A percentile compares a stretch with the other conserved stretches of the same genome.
Evolutionary conservation across 2,329 filamentous ascomycete genomes (phyloP).

Genomic region (Aaosphaeria pasadenensis): DNA sequence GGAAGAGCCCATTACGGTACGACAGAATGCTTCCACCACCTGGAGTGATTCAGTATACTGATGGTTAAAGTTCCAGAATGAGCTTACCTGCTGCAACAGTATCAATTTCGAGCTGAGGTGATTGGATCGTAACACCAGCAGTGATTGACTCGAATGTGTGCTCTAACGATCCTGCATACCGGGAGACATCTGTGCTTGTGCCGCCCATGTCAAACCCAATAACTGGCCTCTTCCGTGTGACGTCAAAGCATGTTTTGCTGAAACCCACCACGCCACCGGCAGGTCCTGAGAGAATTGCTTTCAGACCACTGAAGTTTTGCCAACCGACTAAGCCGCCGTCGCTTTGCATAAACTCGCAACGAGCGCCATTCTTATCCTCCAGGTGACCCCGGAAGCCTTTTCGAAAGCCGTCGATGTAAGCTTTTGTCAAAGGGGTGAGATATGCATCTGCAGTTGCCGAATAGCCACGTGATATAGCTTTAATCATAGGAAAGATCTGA

Average conservation of each 20-base stretch:
- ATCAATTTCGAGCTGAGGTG: neutral
- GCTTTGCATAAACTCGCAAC: neutral
- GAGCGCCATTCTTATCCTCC: neutral
- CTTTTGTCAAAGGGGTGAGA: neutral
- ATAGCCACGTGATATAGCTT: neutral
- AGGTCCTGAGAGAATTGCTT: neutral
- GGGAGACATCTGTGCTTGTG: neutral
- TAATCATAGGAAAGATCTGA: constrained; percentile 2
- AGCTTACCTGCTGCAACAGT: neutral
- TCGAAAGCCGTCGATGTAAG: neutral
- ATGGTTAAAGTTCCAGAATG: too few relatives aligned
- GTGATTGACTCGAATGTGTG: neutral
- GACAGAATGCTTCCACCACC: neutral
- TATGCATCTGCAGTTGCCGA: neutral
- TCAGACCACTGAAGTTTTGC: neutral
- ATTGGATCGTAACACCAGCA: neutral
- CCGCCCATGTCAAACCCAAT: neutral
- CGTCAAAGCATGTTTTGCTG: neutral
- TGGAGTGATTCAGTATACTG: too few relatives aligned
- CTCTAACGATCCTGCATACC: neutral
- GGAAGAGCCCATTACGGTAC: neutral
- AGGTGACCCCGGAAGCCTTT: neutral
- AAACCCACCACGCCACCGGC: neutral
- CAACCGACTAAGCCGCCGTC: neutral
- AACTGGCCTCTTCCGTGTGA: neutral